phyloP scores from a whole-genome alignment of 2,329 filamentous ascomycete species.

The Botrytis galanthina region DNA sequence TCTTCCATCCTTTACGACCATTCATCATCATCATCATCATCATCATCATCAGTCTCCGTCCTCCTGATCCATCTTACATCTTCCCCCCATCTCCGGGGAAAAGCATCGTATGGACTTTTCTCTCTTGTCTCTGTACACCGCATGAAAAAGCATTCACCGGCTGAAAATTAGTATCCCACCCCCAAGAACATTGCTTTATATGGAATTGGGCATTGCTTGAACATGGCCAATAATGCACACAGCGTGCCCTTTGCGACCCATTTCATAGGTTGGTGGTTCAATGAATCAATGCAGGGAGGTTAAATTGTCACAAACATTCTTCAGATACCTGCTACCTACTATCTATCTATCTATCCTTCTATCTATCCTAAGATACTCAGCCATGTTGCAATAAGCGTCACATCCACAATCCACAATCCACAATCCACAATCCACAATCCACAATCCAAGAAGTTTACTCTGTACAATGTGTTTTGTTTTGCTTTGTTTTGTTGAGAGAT shows the following conservation, averaged over 20 bases:
- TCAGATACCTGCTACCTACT: background rate
- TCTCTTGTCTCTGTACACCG: background rate
- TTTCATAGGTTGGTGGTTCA: constrained; percentile 6
- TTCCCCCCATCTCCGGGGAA: background rate
- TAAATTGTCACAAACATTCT: background rate
- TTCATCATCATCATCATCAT: background rate
- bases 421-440: constrained; percentile 9
- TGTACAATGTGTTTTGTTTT: background rate
- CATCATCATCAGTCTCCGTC: background rate
- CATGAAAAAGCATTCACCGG: background rate
- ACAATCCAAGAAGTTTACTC: background rate
- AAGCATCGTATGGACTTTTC: background rate
- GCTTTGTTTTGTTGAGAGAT: background rate
- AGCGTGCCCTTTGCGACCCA: background rate
- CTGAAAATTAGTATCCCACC: background rate
- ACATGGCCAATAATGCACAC: background rate
- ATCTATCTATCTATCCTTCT: no score
- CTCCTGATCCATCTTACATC: background rate
- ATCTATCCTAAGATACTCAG: background rate
- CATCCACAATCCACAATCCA: constrained; percentile 14
- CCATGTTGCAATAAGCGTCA: background rate
- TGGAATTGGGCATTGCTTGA: background rate
- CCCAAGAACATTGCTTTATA: background rate
- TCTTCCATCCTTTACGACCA: background rate
- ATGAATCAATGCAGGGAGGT: background rate